Conservation (phyloP, 768 basidiomycete genomes). For the Lentinula lateritia region DNA sequence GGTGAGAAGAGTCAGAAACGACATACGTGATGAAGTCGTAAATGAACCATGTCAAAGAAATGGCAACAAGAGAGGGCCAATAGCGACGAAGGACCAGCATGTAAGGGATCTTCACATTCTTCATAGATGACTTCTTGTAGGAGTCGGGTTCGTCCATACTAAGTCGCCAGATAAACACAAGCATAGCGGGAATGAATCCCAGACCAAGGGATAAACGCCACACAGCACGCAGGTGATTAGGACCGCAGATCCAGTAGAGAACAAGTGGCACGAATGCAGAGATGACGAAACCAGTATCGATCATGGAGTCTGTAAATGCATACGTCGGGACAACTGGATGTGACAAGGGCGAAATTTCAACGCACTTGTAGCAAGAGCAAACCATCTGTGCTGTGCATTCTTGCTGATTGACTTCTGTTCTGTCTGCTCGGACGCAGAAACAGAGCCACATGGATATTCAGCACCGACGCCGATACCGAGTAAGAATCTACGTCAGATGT, state of each 20-base stretch:
- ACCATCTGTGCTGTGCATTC: slow-evolving; percentile 80
- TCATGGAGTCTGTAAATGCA: slow-evolving; percentile 61
- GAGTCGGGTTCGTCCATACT: slow-evolving; percentile 76
- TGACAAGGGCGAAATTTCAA: background rate
- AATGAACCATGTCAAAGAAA: slow-evolving; percentile 80
- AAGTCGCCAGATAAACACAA: slow-evolving; percentile 84
- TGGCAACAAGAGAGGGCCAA: slow-evolving; percentile 65
- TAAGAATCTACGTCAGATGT: slow-evolving; percentile 52
- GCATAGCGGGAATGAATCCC: slow-evolving; percentile 73
- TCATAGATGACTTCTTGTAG: slow-evolving; percentile 79
- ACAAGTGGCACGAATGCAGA: slow-evolving; percentile 80
- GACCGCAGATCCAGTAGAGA: slow-evolving; percentile 74
- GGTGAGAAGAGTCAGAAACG: background rate
- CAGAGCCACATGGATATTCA: slow-evolving; percentile 87
- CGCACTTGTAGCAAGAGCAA: slow-evolving; percentile 85
- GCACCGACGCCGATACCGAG: slow-evolving; percentile 87
- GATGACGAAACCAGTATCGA: slow-evolving; percentile 79
- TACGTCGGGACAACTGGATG: background rate
- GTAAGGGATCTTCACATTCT: slow-evolving; percentile 68
- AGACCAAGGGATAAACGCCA: slow-evolving; percentile 87
- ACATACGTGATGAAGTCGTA: slow-evolving; percentile 77
- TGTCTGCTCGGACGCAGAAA: slow-evolving; percentile 85
- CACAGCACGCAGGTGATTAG: slow-evolving; percentile 56
- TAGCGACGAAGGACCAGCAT: slow-evolving; percentile 74
- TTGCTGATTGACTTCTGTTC: slow-evolving; percentile 77